phyloP scores from a whole-genome alignment of 345 rosid genomes.

The Kandelia obovata region DNA sequence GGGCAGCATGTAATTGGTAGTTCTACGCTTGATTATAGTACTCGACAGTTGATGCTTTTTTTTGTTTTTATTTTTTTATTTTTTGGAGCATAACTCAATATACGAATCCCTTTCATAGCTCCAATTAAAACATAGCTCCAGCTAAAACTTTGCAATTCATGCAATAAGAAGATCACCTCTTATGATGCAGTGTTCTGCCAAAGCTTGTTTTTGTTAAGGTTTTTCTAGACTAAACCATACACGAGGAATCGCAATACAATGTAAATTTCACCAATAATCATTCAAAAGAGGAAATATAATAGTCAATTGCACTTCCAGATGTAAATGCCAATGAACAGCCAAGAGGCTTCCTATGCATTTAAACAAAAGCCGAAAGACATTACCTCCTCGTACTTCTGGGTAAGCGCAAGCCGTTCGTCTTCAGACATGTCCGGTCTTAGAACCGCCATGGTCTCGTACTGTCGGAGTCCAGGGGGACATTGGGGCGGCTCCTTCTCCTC shows the following conservation, averaged over 20 bases:
- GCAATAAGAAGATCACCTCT: no score
- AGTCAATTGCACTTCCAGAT: no score
- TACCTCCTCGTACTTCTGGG: conserved; percentile 99
- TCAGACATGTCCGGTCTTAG: conserved; percentile 97
- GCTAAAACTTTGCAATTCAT: no score
- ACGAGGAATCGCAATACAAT: not conserved
- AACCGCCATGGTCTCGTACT: conserved; percentile 83
- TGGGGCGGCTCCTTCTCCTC: conserved; percentile 77
- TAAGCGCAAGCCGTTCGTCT: conserved; percentile 76
- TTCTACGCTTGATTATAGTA: not conserved
- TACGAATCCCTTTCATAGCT: no score
- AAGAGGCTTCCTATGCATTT: not conserved
- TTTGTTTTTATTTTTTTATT: no score
- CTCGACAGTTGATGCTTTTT: not conserved
- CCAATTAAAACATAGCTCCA: no score
- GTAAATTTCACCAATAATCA: not conserved
- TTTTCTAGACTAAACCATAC: not conserved
- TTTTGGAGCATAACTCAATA: no score
- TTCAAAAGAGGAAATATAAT: no score
- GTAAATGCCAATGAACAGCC: not conserved
- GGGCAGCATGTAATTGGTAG: not conserved
- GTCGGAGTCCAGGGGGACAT: conserved; percentile 90
- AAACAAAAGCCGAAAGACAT: not conserved
- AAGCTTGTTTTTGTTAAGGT: not conserved
- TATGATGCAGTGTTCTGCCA: no score